These are phyloP conservation scores for Vaccinium vitisidaea DNA, from an alignment of 148 eudicot species.

Conservation along the genomic window DNA sequence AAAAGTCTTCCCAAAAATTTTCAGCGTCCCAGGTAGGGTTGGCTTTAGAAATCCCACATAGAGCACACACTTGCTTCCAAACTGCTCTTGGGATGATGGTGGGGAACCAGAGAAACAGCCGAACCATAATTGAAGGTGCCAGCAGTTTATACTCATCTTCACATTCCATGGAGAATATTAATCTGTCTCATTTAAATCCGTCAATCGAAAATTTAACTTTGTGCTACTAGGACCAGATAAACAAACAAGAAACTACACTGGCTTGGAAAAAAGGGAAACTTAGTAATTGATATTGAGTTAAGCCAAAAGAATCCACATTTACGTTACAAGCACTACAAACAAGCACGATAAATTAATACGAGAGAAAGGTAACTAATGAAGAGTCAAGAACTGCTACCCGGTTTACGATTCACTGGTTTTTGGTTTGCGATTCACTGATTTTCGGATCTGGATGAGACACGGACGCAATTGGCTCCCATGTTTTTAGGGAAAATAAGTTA, in stretches of 20 bases:
- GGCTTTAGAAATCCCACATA: neutral
- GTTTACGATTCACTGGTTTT: slow-evolving; percentile 2
- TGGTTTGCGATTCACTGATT: neutral
- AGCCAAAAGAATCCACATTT: neutral
- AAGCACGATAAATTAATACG: neutral
- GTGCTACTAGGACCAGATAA: neutral
- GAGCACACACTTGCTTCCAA: neutral
- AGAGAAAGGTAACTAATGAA: neutral
- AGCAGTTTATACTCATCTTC: no score
- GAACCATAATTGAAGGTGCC: no score
- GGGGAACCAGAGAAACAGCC: no score
- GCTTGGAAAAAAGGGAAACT: neutral
- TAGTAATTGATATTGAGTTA: no score
- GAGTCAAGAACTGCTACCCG: neutral
- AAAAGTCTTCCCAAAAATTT: neutral
- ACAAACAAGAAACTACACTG: neutral
- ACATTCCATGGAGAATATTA: no score
- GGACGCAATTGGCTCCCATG: neutral
- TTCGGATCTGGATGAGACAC: slow-evolving; percentile 1
- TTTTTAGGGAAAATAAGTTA: slow-evolving; percentile 15
- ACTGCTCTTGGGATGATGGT: neutral
- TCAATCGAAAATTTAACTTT: neutral
- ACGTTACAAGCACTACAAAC: neutral
- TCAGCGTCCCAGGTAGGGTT: neutral
- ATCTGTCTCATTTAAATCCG: no score